Percentiles rank a stretch among this genome's conserved stretches.
phyloP scores from a whole-genome alignment of 768 basidiomycete species.

The Leccinum boreale region DNA sequence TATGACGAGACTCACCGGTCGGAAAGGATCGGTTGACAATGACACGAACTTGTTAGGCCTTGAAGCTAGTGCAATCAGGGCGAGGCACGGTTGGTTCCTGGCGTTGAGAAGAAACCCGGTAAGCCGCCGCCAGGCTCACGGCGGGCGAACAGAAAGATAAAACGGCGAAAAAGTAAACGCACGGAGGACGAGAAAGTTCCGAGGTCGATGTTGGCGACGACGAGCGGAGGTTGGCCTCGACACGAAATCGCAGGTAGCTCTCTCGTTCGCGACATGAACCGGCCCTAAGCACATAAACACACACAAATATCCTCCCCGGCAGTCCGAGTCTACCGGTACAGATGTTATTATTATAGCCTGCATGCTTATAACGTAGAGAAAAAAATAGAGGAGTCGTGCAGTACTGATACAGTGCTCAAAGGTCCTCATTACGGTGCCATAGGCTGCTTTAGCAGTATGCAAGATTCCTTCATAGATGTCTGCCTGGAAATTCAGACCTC shows the following conservation, averaged over 20 bases:
- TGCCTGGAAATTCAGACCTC: conserved; percentile 12
- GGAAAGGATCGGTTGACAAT: conserved; percentile 11
- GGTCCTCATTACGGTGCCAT: conserved; percentile 27
- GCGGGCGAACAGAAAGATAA: not conserved
- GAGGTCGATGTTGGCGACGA: conserved; percentile 29
- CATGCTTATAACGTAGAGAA: conserved; percentile 22
- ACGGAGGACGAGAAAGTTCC: conserved; percentile 16
- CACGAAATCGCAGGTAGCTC: conserved; percentile 25
- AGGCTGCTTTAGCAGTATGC: conserved; percentile 29
- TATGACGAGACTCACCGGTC: conserved; percentile 21
- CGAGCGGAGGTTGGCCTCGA: conserved; percentile 25
- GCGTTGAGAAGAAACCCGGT: conserved; percentile 17
- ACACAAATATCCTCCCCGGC: conserved; percentile 17
- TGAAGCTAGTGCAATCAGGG: conserved; percentile 28
- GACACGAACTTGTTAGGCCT: conserved; percentile 22
- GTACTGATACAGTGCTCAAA: conserved; percentile 33
- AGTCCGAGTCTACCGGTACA: conserved; percentile 21
- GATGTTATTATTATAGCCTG: conserved; percentile 17
- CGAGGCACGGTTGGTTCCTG: conserved; percentile 26
- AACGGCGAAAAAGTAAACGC: conserved; percentile 11
- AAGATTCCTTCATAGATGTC: conserved; percentile 24
- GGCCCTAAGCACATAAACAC: conserved; percentile 35
- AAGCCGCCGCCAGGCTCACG: conserved; percentile 12
- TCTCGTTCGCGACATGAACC: conserved; percentile 25
- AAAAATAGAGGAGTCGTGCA: conserved; percentile 11